A percentile compares a stretch with the other conserved stretches of the same genome.
These are phyloP conservation scores for Dendrothele bispora DNA, from an alignment of 768 basidiomycete genomes.

Conservation along the genomic window DNA sequence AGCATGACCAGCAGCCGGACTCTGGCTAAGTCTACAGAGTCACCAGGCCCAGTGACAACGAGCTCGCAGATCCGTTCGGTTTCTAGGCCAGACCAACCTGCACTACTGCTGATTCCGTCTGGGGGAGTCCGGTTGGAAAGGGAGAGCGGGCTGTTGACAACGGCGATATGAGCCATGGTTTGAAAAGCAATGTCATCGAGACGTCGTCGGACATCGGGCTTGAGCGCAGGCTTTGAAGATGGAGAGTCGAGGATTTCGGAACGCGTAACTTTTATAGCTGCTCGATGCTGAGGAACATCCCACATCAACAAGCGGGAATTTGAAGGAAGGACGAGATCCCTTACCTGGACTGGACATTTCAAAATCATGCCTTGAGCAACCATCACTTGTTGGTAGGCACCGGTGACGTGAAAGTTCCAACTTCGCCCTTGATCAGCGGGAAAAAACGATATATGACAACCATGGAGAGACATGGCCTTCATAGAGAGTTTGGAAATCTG, in stretches of 20 bases:
- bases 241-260: conserved; percentile 91
- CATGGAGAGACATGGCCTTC: conserved; percentile 78
- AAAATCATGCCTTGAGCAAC: conserved; percentile 84
- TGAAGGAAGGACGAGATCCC: conserved; percentile 15
- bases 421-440: conserved; percentile 67
- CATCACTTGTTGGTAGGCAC: conserved; percentile 92
- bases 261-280: conserved; percentile 86
- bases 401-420: conserved; percentile 91
- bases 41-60: conserved; percentile 84
- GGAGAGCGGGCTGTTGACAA: conserved; percentile 82
- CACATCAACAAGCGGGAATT: conserved; percentile 12
- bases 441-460: conserved; percentile 81
- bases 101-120: conserved; percentile 72
- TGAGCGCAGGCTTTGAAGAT: conserved; percentile 75
- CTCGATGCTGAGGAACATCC: conserved; percentile 75
- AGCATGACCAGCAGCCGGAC: conserved; percentile 91
- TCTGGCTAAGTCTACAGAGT: conserved; percentile 89
- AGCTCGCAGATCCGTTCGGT: conserved; percentile 93
- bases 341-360: conserved; percentile 82
- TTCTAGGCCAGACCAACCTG: conserved; percentile 89
- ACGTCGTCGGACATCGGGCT: conserved; percentile 76
- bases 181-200: conserved; percentile 95
- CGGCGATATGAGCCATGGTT: conserved; percentile 91
- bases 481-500: conserved; percentile 53
- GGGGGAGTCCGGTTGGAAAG: conserved; percentile 76